Evolutionary conservation across 2,329 filamentous ascomycete species (phyloP), one percentile per base, ranked within the genome.

Genomic region (Botrytis sinoallii): DNA sequence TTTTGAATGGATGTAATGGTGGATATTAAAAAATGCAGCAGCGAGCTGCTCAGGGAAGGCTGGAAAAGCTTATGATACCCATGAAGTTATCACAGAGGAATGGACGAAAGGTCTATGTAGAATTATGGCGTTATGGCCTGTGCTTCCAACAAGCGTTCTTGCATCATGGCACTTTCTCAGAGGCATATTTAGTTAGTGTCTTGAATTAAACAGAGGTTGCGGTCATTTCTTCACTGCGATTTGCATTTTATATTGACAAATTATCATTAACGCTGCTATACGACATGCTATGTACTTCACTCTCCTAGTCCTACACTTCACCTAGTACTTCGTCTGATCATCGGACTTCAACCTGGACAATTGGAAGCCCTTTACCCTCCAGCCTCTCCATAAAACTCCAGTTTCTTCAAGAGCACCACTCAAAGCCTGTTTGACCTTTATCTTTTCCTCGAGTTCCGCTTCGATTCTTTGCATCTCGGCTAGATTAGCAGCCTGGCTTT

Each of bases 61-160:
- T 32, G 48, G 48, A 57, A 14, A 57, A n/a, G 8, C 46, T 70
- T 70, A 60, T 63, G 72, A 73, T 73, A 72, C 71, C 66, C 72
- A 73, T 55, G 65, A 70, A 69, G 42, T 57, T 42, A 72, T 72
- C 38, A 38, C 48, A 65, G n/a, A 72, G 25, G 16, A 57, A 66
- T 57, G 22, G 48, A 42, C 1, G 9, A 20, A 4, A 42, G 25
- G 7, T 57, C 42, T 29, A 16, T 57, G 10, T 69, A 57, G 38
- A 42, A 9, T 57, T 57, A 32, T 57, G 66, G 48, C 48, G 38
- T 69, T 69, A 32, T 69, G 66, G 18, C 35, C 18, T 48, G 22
- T 57, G 66, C 38, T 42, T 10, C 66, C n/a, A 69, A 69, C 48
- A 69, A 69, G 66, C 66, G 66, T 57, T 57, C 40, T 38, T 57